Percentiles rank a stretch among this genome's conserved stretches.
Conservation (phyloP, 441 rosid genomes). For the Jatropha podagrica region DNA sequence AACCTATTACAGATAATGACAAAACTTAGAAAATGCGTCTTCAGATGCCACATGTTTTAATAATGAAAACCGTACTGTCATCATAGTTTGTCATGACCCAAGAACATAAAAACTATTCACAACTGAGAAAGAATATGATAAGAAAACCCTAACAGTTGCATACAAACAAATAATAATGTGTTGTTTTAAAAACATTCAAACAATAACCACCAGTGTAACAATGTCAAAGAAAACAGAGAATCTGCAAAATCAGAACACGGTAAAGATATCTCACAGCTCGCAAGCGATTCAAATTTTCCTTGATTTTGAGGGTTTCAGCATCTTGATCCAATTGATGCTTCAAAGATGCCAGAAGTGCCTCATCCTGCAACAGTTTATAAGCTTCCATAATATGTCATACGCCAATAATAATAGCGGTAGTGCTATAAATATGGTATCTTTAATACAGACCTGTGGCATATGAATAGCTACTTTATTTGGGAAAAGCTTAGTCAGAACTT, state of each 20-base stretch:
- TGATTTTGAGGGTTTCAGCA: conserved; percentile 77
- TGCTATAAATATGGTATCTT: neutral
- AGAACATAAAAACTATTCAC: neutral
- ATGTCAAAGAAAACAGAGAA: neutral
- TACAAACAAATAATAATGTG: neutral
- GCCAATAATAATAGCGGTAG: neutral
- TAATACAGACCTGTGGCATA: conserved; percentile 64
- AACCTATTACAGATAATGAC: conserved; percentile 40
- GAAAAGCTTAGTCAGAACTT: conserved; percentile 67
- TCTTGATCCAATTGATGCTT: conserved; percentile 69
- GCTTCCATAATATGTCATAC: conserved; percentile 16
- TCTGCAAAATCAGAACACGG: neutral
- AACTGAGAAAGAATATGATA: neutral
- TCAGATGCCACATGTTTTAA: conserved; percentile 15
- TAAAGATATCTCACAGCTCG: conserved; percentile 50
- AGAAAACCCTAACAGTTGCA: too few species aligned
- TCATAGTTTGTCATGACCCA: neutral
- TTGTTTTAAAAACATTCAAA: neutral
- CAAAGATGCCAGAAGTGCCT: conserved; percentile 62
- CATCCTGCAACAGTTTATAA: conserved; percentile 49
- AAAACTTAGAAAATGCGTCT: neutral
- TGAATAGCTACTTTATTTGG: conserved; percentile 77
- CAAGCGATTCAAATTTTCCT: conserved; percentile 63
- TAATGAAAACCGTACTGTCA: neutral
- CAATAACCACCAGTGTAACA: neutral